Percentiles rank a stretch among this genome's conserved stretches.
phyloP scores from a whole-genome alignment of 1,284 basidiomycete species.

The Calocybe gambosa region DNA sequence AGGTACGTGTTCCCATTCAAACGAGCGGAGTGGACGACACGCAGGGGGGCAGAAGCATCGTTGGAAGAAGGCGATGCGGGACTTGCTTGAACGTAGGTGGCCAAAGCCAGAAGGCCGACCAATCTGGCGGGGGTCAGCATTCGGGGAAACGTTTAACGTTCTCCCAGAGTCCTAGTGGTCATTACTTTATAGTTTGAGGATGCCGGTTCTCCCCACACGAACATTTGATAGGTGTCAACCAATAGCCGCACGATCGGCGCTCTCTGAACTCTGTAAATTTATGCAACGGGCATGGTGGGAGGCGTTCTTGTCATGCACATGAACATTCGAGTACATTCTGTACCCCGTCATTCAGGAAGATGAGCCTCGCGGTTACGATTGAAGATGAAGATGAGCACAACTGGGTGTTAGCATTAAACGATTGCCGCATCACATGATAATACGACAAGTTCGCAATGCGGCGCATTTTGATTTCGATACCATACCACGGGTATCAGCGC shows the following conservation, averaged over 20 bases:
- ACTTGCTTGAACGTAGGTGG: neutral
- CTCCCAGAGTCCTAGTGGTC: neutral
- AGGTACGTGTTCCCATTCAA: constrained; percentile 23
- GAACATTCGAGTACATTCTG: no score
- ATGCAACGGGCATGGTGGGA: neutral
- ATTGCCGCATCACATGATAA: no score
- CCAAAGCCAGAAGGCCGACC: constrained; percentile 6
- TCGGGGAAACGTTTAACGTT: neutral
- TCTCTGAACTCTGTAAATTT: neutral
- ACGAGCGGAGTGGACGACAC: constrained; percentile 11
- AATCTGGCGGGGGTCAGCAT: constrained; percentile 5
- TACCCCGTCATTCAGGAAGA: no score
- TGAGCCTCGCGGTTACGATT: no score
- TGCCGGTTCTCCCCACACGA: neutral
- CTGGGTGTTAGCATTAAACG: no score
- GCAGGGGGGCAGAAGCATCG: neutral
- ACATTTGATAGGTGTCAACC: neutral
- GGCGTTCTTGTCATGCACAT: no score
- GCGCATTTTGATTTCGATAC: no score
- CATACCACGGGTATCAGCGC: no score
- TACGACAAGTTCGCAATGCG: no score
- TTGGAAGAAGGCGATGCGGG: neutral
- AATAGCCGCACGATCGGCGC: neutral
- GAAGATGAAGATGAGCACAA: no score
- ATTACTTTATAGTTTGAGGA: neutral